These are phyloP conservation scores for Dorcoceras hygrometricum DNA, from an alignment of 257 asterid genomes.

Conservation along the genomic window DNA sequence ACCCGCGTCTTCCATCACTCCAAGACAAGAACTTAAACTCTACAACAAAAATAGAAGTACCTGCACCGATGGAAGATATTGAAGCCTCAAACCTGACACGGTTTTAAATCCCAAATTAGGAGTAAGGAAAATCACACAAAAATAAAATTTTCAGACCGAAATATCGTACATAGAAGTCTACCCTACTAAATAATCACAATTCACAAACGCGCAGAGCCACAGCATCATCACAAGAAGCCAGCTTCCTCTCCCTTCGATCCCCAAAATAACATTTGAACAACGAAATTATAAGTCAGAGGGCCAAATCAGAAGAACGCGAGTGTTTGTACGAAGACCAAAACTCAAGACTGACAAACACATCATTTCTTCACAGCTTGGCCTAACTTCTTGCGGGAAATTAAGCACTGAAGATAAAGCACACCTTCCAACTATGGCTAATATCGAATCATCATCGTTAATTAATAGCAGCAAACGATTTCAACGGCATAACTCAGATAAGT, in stretches of 20 bases:
- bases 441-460: neutral
- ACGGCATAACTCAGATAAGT: neutral
- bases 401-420: neutral
- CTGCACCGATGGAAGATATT: slow-evolving; percentile 26
- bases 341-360: neutral
- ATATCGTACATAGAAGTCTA: neutral
- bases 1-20: slow-evolving; percentile 60
- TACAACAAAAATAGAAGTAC: slow-evolving; percentile 19
- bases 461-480: neutral
- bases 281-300: too few species aligned
- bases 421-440: neutral
- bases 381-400: neutral
- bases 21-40: slow-evolving; percentile 4
- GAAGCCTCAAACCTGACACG: slow-evolving; percentile 12
- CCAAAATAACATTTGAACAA: neutral
- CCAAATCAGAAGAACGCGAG: neutral
- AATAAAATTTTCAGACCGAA: neutral
- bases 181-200: neutral
- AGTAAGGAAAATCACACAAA: neutral
- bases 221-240: neutral
- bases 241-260: neutral
- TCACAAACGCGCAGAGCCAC: neutral
- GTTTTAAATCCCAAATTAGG: neutral
- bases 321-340: neutral
- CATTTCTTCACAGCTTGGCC: neutral